Evolutionary conservation across 208 protist genomes (phyloP).

Genomic region (Leishmania amazonensis): DNA sequence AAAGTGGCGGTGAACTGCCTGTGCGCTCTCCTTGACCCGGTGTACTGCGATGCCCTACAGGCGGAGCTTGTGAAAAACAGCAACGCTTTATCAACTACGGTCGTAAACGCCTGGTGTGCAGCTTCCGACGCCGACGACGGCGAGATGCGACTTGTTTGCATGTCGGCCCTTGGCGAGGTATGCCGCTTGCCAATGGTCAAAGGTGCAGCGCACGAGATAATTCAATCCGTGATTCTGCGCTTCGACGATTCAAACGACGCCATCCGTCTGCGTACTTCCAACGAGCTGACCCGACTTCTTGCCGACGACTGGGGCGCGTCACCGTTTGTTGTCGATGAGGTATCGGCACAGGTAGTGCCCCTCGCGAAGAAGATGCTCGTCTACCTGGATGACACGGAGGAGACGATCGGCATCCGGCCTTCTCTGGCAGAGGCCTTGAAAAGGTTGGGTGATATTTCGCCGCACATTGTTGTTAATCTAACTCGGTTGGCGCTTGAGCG

Average conservation of each 20-base stretch:
- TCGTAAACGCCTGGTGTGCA: constrained; percentile 63
- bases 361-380: constrained; percentile 79
- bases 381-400: constrained; percentile 86
- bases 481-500: constrained; percentile 41
- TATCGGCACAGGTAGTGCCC: constrained; percentile 70
- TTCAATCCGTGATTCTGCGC: constrained; percentile 72
- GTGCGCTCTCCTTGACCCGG: constrained; percentile 50
- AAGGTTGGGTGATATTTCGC: constrained; percentile 51
- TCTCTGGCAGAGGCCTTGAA: constrained; percentile 54
- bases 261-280: constrained; percentile 52
- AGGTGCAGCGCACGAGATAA: constrained; percentile 66
- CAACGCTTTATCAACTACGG: constrained; percentile 43
- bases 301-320: constrained; percentile 15
- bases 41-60: constrained; percentile 32
- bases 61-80: constrained; percentile 35
- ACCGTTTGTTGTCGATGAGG: constrained; percentile 46
- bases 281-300: constrained; percentile 43
- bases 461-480: constrained; percentile 65
- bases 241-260: constrained; percentile 85
- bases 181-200: constrained; percentile 51
- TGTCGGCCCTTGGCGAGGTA: constrained; percentile 55
- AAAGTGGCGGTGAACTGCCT: constrained; percentile 86
- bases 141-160: constrained; percentile 86
- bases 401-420: constrained; percentile 53
- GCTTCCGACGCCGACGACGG: constrained; percentile 86